Base-by-base conservation (phyloP, 352 stramenopile genomes). In the Phytophthora nicotianae region DNA sequence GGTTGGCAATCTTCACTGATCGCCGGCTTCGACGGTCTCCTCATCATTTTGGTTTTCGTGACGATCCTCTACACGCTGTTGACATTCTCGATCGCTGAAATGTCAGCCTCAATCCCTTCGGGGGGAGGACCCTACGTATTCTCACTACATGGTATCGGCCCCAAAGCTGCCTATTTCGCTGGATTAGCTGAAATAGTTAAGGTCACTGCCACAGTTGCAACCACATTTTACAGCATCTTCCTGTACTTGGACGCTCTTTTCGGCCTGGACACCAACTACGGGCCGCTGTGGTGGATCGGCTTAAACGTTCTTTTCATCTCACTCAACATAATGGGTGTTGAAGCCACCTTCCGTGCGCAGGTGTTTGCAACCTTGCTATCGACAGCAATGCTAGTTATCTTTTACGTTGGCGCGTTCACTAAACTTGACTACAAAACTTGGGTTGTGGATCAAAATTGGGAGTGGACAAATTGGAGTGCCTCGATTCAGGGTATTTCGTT, bases 91-190 rank as follows among this genome's bases (percentile, higher is more conserved):
- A 88, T 91, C 67, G 79, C 79, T 20, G 82, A 89, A 60, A 66
- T 91, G 52, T 89, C 79, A n/a, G 64, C 78, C 1, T 81, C 70
- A 10, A 71, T 89, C 16, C 82, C 82, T 1, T 62, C 75, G 2
- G 79, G 80, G 17, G 82, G 82, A n/a, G 82, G 82, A 21, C 82
- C 82, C 1, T 91, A 91, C 65, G 68, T 88, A 3, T 91, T 91
- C 59, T 71, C 82, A 4, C 68, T 88, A 5, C 78, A 88, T 35
- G 82, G 74, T 20, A 81, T 91, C 24, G 78, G 79, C 19, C 70
- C 68, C 24, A 72, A 46, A 16, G 65, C 71, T 3, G 82, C 77
- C 23, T 91, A 82, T 55, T 88, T 88, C 35, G 79, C 79, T 13
- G 82, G 82, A 3, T 56, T 89, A 19, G 77, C 82, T n/a, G 82